phyloP scores from a whole-genome alignment of 345 rosid species.

The Ceriops tagal region DNA sequence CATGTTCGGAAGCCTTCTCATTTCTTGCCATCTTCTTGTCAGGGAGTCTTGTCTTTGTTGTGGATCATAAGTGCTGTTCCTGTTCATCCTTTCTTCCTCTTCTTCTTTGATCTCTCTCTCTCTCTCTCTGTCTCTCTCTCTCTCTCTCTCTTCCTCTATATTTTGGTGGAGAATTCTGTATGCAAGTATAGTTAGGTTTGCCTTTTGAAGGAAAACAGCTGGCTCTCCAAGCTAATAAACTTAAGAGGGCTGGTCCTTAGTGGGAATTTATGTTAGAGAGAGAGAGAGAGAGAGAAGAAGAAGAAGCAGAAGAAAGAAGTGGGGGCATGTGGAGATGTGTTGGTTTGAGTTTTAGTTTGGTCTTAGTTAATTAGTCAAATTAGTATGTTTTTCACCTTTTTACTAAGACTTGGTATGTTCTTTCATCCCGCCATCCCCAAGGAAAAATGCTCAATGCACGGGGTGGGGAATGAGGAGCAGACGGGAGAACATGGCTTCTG shows the following conservation, averaged over 20 bases:
- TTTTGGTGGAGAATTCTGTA: background rate
- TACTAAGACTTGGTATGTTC: too few species aligned
- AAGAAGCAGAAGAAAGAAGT: too few species aligned
- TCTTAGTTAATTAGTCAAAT: too few species aligned
- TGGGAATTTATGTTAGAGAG: slow-evolving; percentile 12
- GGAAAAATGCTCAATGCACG: too few species aligned
- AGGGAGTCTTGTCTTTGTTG: slow-evolving; percentile 46
- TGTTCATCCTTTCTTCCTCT: slow-evolving; percentile 5
- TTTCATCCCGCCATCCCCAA: too few species aligned
- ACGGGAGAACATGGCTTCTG: too few species aligned
- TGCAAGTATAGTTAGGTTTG: too few species aligned
- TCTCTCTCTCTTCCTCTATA: background rate
- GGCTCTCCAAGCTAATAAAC: slow-evolving; percentile 12
- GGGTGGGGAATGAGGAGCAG: too few species aligned
- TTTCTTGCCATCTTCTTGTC: slow-evolving; percentile 50
- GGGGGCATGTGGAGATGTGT: too few species aligned
- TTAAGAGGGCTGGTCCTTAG: slow-evolving; percentile 27
- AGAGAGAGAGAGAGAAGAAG: background rate
- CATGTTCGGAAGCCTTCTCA: slow-evolving; percentile 15
- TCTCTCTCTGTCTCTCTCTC: background rate
- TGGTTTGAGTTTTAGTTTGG: background rate
- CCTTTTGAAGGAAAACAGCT: background rate
- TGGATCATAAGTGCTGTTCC: slow-evolving; percentile 42
- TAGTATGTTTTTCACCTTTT: too few species aligned
- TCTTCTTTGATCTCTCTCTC: background rate